These are phyloP conservation scores for Ophiostoma montium DNA, from an alignment of 2,329 filamentous ascomycete genomes.

Conservation along the genomic window DNA sequence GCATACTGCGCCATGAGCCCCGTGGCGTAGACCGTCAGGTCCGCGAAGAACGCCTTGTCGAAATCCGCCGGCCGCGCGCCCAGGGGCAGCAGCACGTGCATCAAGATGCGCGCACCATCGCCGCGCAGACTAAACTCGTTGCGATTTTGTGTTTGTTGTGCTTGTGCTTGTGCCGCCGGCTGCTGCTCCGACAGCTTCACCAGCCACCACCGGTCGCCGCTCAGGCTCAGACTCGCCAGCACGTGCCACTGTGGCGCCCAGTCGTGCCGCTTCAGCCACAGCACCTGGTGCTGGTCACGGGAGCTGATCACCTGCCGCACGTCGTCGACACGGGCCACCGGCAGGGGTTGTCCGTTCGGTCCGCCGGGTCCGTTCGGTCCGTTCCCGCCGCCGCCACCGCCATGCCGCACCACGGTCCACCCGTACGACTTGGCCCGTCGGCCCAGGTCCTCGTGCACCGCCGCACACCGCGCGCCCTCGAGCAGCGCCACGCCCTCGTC, in stretches of 20 bases:
- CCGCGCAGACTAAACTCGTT: background rate
- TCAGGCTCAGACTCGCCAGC: conserved; percentile 53
- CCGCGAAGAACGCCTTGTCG: conserved; percentile 36
- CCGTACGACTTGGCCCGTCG: conserved; percentile 46
- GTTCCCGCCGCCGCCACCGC: conserved; percentile 12
- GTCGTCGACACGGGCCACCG: conserved; percentile 35
- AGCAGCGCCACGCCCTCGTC: conserved; percentile 43
- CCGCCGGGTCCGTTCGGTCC: too few relatives aligned
- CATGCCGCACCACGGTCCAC: conserved; percentile 40
- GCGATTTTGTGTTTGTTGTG: background rate
- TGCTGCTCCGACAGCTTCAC: conserved; percentile 42
- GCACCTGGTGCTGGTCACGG: conserved; percentile 45
- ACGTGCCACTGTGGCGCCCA: conserved; percentile 61
- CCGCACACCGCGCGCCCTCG: conserved; percentile 47
- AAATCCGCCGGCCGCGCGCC: conserved; percentile 28
- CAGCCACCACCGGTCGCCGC: conserved; percentile 69
- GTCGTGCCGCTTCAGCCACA: conserved; percentile 56
- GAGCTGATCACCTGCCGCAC: conserved; percentile 46
- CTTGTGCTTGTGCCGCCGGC: background rate
- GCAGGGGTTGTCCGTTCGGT: conserved; percentile 16
- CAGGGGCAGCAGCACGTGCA: conserved; percentile 12
- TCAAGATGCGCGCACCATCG: conserved; percentile 11
- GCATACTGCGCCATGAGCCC: conserved; percentile 37
- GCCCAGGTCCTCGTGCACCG: conserved; percentile 46
- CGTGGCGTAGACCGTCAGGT: conserved; percentile 34